Conservation (phyloP, 768 basidiomycete genomes). For the Flagelloscypha sp. region DNA sequence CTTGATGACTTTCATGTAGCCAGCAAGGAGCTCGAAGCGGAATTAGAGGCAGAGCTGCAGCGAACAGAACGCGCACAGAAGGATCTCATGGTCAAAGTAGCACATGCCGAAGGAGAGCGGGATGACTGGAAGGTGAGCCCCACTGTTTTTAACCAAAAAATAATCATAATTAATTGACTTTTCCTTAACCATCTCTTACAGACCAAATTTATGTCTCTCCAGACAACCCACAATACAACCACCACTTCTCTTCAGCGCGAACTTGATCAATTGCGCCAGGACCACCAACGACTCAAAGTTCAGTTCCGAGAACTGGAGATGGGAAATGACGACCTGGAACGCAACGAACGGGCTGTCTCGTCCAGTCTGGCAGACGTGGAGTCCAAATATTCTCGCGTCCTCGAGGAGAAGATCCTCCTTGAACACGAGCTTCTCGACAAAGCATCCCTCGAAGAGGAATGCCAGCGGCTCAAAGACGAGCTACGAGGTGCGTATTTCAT, state of each 20-base stretch:
- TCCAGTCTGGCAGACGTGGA: constrained; percentile 81
- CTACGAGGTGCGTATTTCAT: constrained; percentile 57
- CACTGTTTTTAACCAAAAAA: constrained; percentile 1
- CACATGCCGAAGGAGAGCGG: constrained; percentile 62
- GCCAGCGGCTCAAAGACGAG: constrained; percentile 87
- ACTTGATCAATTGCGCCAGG: constrained; percentile 72
- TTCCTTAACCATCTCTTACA: constrained; percentile 21
- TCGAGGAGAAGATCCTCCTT: constrained; percentile 95
- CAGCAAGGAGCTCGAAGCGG: constrained; percentile 88
- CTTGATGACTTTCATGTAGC: constrained; percentile 82
- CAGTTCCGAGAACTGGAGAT: constrained; percentile 87
- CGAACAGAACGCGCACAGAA: constrained; percentile 79
- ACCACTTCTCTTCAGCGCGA: constrained; percentile 88
- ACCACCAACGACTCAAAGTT: constrained; percentile 60
- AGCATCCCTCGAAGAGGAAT: constrained; percentile 82
- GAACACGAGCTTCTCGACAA: constrained; percentile 94
- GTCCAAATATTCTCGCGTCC: constrained; percentile 76
- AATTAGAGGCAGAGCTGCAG: constrained; percentile 85
- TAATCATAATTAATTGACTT: constrained; percentile 4
- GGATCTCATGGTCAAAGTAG: constrained; percentile 66
- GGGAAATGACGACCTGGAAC: constrained; percentile 96
- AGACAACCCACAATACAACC: constrained; percentile 86
- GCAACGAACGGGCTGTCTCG: constrained; percentile 83
- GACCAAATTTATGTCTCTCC: constrained; percentile 81
- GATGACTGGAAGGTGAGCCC: constrained; percentile 87